Evolutionary conservation across 805 yeast genomes (phyloP).

Genomic region (Kurtzmaniella fragi): DNA sequence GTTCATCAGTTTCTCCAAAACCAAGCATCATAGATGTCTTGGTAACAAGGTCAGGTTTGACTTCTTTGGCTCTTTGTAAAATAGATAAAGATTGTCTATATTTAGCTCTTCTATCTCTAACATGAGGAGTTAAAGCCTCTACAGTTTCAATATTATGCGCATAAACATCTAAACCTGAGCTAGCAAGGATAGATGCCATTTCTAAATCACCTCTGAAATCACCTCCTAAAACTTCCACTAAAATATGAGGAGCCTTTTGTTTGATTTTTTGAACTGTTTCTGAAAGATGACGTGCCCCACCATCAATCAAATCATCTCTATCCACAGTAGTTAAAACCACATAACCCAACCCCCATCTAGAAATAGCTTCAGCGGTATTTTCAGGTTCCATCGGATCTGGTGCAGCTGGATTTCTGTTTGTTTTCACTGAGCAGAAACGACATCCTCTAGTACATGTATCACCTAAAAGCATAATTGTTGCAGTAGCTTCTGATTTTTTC

Average conservation of each 20-base stretch:
- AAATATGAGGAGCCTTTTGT: conserved; percentile 79
- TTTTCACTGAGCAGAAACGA: conserved; percentile 94
- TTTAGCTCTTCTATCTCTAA: conserved; percentile 95
- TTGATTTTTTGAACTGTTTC: conserved; percentile 84
- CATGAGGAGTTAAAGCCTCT: conserved; percentile 88
- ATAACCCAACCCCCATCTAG: conserved; percentile 97
- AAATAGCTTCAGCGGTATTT: conserved; percentile 94
- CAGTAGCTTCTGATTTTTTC: conserved; percentile 86
- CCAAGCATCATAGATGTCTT: conserved; percentile 97
- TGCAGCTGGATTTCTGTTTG: conserved; percentile 78
- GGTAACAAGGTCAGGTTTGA: conserved; percentile 72
- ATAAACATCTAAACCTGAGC: conserved; percentile 87
- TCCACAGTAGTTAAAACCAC: conserved; percentile 97
- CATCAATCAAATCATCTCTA: conserved; percentile 89
- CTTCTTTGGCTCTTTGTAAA: conserved; percentile 71
- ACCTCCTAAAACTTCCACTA: conserved; percentile 92
- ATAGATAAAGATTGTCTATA: conserved; percentile 83
- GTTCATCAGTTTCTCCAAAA: conserved; percentile 93
- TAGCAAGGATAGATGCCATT: conserved; percentile 75
- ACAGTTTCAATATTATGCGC: conserved; percentile 98
- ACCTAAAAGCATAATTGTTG: conserved; percentile 96
- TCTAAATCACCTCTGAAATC: conserved; percentile 90
- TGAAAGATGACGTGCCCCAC: conserved; percentile 88
- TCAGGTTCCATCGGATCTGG: conserved; percentile 97
- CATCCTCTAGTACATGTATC: conserved; percentile 99